phyloP scores from a whole-genome alignment of 106 monocot species.

The Vanilla planifolia region DNA sequence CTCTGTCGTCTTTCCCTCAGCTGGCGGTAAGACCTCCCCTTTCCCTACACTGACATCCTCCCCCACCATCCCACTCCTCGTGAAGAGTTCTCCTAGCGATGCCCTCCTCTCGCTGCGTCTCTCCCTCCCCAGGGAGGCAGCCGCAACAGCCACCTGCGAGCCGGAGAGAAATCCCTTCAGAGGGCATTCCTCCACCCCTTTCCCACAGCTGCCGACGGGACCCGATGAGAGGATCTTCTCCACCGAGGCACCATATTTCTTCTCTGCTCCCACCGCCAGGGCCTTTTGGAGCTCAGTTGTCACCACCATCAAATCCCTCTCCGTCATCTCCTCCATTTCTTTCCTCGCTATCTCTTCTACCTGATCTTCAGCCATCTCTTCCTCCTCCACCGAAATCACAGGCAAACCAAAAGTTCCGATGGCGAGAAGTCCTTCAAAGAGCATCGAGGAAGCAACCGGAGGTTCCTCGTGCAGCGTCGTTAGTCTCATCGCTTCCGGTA shows the following conservation, averaged over 20 bases:
- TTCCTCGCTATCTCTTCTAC: neutral
- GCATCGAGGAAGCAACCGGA: neutral
- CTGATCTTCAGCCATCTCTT: neutral
- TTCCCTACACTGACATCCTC: neutral
- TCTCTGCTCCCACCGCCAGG: conserved; percentile 14
- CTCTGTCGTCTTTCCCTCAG: neutral
- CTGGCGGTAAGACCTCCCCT: neutral
- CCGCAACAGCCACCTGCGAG: conserved; percentile 17
- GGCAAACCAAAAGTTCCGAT: conserved; percentile 3
- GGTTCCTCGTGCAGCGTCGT: neutral
- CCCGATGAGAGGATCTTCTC: neutral
- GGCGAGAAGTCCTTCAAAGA: conserved; percentile 1
- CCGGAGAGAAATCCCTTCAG: conserved; percentile 34
- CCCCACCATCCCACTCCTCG: conserved; percentile 27
- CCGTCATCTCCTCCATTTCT: neutral
- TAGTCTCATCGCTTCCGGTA: neutral
- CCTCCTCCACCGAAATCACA: neutral
- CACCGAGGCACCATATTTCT: too few species aligned
- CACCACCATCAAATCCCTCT: conserved; percentile 3
- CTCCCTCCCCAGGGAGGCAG: conserved; percentile 1
- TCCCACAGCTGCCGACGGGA: neutral
- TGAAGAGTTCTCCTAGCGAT: conserved; percentile 39
- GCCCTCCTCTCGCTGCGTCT: conserved; percentile 14
- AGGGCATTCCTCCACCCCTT: conserved; percentile 11
- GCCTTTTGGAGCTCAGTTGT: conserved; percentile 13